Conservation (phyloP, 179 eudicot species). For the Spinacia oleracea region DNA sequence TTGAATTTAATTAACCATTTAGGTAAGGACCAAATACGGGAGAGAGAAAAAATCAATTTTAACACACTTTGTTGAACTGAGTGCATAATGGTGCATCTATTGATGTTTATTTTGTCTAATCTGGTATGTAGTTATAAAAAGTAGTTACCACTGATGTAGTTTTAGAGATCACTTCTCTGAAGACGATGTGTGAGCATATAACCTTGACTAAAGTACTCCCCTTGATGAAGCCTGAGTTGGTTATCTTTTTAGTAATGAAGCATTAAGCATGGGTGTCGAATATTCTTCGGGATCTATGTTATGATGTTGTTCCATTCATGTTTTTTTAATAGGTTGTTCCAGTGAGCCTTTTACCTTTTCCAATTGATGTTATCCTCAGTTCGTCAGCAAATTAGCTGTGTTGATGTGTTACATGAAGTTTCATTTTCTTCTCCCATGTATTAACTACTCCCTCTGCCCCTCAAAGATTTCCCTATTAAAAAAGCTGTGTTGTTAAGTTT, state of each 20-base stretch:
- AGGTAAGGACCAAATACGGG: neutral
- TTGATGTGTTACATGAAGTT: neutral
- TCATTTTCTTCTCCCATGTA: neutral
- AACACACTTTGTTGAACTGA: neutral
- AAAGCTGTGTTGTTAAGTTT: no score
- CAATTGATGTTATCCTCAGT: neutral
- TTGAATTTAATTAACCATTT: neutral
- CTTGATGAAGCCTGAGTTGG: neutral
- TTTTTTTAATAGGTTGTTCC: neutral
- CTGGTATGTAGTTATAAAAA: neutral
- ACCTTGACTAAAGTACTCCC: neutral
- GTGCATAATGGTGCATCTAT: neutral
- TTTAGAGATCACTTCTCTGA: neutral
- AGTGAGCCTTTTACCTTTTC: neutral
- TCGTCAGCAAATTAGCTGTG: neutral
- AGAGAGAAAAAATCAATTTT: neutral
- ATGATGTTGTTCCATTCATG: neutral
- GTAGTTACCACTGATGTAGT: neutral
- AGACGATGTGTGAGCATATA: neutral
- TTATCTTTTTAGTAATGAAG: neutral
- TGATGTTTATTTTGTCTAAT: neutral
- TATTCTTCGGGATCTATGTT: neutral
- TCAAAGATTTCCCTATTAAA: no score
- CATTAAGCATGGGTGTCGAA: neutral
- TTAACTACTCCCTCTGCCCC: no score